Evolutionary conservation across 768 basidiomycete species (phyloP).

Genomic region (Dacryopinax primogenitus): DNA sequence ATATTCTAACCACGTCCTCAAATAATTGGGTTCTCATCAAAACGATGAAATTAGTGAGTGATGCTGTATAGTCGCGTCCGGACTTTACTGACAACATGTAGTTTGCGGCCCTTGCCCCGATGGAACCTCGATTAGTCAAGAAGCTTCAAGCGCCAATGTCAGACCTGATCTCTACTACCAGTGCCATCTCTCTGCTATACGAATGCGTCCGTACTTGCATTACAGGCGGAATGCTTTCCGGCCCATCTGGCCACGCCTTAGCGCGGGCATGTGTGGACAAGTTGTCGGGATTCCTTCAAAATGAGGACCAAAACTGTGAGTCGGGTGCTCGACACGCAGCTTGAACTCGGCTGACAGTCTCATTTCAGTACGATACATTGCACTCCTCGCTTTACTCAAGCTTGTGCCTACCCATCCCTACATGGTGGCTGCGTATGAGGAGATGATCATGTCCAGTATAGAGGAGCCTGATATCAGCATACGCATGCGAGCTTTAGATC

Average conservation of each 20-base stretch:
- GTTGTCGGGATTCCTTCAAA: constrained; percentile 79
- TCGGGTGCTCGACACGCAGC: no score
- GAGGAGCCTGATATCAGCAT: constrained; percentile 93
- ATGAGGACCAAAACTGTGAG: constrained; percentile 91
- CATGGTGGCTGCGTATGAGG: constrained; percentile 81
- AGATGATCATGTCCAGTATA: constrained; percentile 76
- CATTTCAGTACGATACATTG: constrained; percentile 86
- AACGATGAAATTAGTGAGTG: constrained; percentile 78
- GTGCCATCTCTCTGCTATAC: constrained; percentile 89
- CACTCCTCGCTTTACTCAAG: constrained; percentile 85
- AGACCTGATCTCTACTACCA: constrained; percentile 86
- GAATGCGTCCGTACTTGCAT: constrained; percentile 99
- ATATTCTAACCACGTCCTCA: constrained; percentile 78
- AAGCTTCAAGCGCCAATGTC: constrained; percentile 91
- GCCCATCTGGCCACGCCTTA: constrained; percentile 57
- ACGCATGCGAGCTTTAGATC: constrained; percentile 86
- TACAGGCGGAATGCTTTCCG: constrained; percentile 88
- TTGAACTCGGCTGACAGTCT: no score
- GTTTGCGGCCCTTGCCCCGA: constrained; percentile 87
- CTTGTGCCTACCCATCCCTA: constrained; percentile 87
- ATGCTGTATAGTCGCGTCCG: not conserved
- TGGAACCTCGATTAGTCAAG: constrained; percentile 85
- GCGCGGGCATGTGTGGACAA: constrained; percentile 87
- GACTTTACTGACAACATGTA: constrained; percentile 25
- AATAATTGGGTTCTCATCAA: constrained; percentile 99